phyloP scores from a whole-genome alignment of 2,329 filamentous ascomycete species.

The Acarospora socialis region DNA sequence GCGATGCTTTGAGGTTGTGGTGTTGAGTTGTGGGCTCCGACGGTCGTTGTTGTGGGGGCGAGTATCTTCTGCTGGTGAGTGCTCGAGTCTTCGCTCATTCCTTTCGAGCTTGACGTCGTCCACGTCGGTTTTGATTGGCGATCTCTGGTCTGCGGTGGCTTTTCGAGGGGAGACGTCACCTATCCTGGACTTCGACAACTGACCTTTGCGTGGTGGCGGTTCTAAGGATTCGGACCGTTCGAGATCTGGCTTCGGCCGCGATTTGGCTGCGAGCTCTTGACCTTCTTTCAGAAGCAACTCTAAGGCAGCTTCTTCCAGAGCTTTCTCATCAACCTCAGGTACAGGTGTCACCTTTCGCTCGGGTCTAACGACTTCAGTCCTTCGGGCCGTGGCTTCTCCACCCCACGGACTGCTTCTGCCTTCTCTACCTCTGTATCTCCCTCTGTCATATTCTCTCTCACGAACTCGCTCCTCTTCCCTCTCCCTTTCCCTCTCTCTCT shows the following conservation, averaged over 20 bases:
- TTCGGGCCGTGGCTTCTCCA: slow-evolving; percentile 13
- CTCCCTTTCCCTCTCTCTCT: slow-evolving; percentile 18
- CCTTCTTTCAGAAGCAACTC: slow-evolving; percentile 40
- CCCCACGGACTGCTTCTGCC: slow-evolving; percentile 22
- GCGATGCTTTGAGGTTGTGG: not conserved
- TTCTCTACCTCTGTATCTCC: slow-evolving; percentile 12
- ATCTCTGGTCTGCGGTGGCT: slow-evolving; percentile 20
- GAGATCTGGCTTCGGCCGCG: slow-evolving; percentile 19
- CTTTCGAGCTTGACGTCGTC: no score
- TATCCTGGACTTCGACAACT: slow-evolving; percentile 22
- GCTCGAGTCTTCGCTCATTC: not conserved
- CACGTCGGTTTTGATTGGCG: no score
- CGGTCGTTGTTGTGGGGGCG: not conserved
- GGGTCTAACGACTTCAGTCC: not conserved
- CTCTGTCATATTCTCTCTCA: slow-evolving; percentile 18
- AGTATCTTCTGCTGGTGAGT: not conserved
- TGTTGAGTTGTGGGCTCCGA: not conserved
- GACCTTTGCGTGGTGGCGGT: slow-evolving; percentile 24
- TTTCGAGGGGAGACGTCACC: slow-evolving; percentile 17
- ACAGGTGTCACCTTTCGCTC: slow-evolving; percentile 21
- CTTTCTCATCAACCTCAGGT: slow-evolving; percentile 36
- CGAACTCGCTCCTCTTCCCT: slow-evolving; percentile 16
- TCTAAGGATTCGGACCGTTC: slow-evolving; percentile 26
- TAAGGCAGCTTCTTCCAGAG: slow-evolving; percentile 40
- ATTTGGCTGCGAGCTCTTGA: slow-evolving; percentile 39